These are phyloP conservation scores for Plasmodium knowlesi DNA, from an alignment of 169 alveolate species.

Conservation along the genomic window DNA sequence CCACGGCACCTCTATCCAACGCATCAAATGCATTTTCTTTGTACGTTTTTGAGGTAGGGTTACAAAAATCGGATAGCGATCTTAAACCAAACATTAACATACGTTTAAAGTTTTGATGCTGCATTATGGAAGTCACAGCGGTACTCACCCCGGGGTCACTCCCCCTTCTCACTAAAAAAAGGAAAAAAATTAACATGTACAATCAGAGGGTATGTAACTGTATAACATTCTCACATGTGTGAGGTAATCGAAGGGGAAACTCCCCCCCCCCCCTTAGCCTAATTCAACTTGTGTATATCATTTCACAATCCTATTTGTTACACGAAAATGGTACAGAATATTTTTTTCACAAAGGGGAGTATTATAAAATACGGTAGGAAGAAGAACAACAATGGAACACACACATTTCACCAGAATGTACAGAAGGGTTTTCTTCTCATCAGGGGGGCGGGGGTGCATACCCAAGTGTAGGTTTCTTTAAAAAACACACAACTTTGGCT, in stretches of 20 bases:
- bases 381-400: not conserved
- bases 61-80: slow-evolving; percentile 92
- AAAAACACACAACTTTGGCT: not conserved
- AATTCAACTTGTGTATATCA: not conserved
- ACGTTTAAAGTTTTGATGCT: slow-evolving; percentile 93
- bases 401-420: not conserved
- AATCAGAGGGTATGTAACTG: not conserved
- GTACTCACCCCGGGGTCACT: slow-evolving; percentile 94
- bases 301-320: not conserved
- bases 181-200: slow-evolving; percentile 52
- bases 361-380: not conserved
- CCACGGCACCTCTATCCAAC: slow-evolving; percentile 88
- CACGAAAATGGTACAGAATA: not conserved
- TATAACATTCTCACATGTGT: not conserved
- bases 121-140: slow-evolving; percentile 92
- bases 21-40: slow-evolving; percentile 93
- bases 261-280: not conserved
- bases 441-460: not conserved
- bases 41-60: slow-evolving; percentile 89
- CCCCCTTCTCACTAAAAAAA: slow-evolving; percentile 83
- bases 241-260: not conserved
- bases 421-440: not conserved
- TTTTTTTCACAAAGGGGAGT: not conserved
- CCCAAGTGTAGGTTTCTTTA: not conserved
- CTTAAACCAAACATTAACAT: slow-evolving; percentile 93